Evolutionary conservation across 2,329 filamentous ascomycete species (phyloP), one percentile per base, ranked within the genome.

Genomic region (Lachnellula occidentalis): DNA sequence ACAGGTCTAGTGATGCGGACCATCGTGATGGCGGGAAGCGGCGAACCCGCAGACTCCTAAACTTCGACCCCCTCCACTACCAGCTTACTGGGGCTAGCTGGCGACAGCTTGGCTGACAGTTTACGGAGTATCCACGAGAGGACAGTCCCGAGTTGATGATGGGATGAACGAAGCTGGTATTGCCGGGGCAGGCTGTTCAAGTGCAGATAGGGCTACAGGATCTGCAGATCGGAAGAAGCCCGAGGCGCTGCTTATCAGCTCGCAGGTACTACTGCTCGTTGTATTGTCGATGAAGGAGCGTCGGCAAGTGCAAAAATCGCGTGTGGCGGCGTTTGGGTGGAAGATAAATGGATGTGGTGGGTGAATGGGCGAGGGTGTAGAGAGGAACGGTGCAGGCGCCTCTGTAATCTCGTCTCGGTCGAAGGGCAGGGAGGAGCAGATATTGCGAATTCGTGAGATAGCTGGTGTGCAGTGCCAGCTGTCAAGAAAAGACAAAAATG

Each of bases 1-100:
- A 86, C 82, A 62, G 76, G 73, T 74, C 86, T 87, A 55, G 78
- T 82, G 67, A 87, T 86, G 74, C 82, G 85, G 68, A 80, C 83
- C 84, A 87, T 87, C 66, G 64, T 83, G 77, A 76, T 72, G 69
- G 68, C 69, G 68, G 70, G 9, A 71, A 70, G 81, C 81, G 81
- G 82, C 79, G 74, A 71, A 72, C 80, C 81, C 80, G 80, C 81
- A 59, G 57, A 54, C 59, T 56, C 55, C 56, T 64, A 53, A 51
- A 50, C 57, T 60, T 56, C 55, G 45, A 59, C 78, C 80, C 65
- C 79, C 79, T 80, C 80, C 79, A 78, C 79, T 78, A 57, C 63
- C 62, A 64, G 58, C 57, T 48, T 51, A 41, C 51, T 51, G 53
- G 54, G 54, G 42, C 24, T 60, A 61, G 56, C 57, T 61, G 61